Base-by-base conservation (phyloP, 2,329 filamentous ascomycete species). In the Dactylella cylindrospora region DNA sequence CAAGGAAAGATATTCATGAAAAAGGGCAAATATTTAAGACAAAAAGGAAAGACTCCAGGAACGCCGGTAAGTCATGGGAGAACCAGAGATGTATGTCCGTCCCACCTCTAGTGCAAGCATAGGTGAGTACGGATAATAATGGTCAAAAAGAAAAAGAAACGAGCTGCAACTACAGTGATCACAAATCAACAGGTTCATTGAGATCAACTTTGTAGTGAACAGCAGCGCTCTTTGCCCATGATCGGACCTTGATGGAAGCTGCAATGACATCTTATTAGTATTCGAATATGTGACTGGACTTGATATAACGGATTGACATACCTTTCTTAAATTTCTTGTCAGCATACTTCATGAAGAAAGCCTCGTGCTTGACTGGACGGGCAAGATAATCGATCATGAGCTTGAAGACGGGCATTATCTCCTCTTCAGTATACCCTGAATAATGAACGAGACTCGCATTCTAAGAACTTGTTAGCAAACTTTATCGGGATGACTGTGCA, bases 311-410 rank as follows among this genome's bases (percentile, higher is more conserved):
- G n/a, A n/a, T n/a, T 31, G 4, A 69, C 80, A 76, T 83, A 95
- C 91, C 90, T 78, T 98, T 98, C 70, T 97, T 77, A 76, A 97
- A 98, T 76, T 95, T 96, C 80, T 97, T 98, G 82, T 89, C 95
- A 53, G 93, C 93, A 73, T 98, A 98, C 76, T 98, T 98, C 82
- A 95, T 95, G 80, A 96, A 97, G 79, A 98, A 96, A 29, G 93
- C 94, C 73, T 97, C 91, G 71, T 98, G 93, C 35, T 85, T 82
- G 49, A 96, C 87, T 20, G 91, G 93, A 9, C 88, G 84, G 59
- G 87, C 86, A 31, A 98, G 84, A 73, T 98, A 98, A 74, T 98
- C 90, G 64, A 98, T 84, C 90, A 98, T 96, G 64, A 97, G 80
- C 69, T 86, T 81, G 71, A 95, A 88, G 32, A 97, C 88, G 8